Evolutionary conservation across 139 green algal genomes (phyloP).

Genomic region (Chlorella sp.): DNA sequence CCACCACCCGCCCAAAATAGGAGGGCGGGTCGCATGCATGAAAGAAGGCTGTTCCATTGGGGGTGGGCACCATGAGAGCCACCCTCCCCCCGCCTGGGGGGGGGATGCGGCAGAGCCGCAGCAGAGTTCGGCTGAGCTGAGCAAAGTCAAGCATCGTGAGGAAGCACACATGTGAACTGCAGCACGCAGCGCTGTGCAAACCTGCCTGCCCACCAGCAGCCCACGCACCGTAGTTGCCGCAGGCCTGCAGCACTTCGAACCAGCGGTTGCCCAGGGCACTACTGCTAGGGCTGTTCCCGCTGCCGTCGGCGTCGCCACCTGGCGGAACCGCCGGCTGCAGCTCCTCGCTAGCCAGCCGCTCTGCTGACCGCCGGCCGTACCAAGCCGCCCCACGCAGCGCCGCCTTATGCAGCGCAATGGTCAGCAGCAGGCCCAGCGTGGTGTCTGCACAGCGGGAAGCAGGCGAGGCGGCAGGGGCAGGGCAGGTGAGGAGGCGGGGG

Average conservation of each 20-base stretch:
- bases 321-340: neutral
- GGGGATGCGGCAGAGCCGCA: no score
- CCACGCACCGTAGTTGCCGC: constrained; percentile 58
- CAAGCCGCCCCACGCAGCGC: constrained; percentile 20
- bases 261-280: neutral
- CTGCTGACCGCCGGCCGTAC: neutral
- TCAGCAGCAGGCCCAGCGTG: constrained; percentile 55
- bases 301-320: neutral
- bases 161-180: no score
- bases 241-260: constrained; percentile 41
- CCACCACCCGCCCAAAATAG: no score
- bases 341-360: neutral
- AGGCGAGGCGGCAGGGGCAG: no score
- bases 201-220: neutral
- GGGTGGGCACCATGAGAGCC: no score
- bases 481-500: neutral
- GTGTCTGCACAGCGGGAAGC: neutral
- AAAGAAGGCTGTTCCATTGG: neutral
- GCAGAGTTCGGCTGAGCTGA: no score
- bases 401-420: constrained; percentile 54
- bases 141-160: no score
- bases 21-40: neutral
- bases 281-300: no score
- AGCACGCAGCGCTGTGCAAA: no score
- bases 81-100: no score